Evolutionary conservation across 495 filamentous ascomycete genomes (phyloP).

Genomic region (Penicillium longicatenatum): DNA sequence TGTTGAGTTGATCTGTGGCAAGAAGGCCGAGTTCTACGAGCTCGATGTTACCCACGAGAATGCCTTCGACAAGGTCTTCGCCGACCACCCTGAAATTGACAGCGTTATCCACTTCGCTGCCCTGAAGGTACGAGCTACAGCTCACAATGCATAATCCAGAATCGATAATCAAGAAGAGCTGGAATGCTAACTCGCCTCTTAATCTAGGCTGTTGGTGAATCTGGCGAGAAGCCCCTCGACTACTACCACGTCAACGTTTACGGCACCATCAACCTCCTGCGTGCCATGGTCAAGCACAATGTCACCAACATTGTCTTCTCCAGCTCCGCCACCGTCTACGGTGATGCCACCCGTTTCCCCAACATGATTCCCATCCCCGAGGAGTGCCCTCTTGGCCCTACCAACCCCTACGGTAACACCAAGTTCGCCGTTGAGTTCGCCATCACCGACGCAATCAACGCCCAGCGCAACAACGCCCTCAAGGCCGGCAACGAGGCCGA

Average conservation of each 20-base stretch:
- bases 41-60: constrained; percentile 85
- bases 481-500: constrained; percentile 72
- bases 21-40: constrained; percentile 82
- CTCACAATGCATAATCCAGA: not conserved
- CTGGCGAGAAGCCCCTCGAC: constrained; percentile 90
- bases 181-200: constrained; percentile 10
- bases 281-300: constrained; percentile 83
- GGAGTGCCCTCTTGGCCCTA: constrained; percentile 91
- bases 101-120: constrained; percentile 98
- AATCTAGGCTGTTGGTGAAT: constrained; percentile 91
- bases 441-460: constrained; percentile 87
- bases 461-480: constrained; percentile 79
- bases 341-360: constrained; percentile 92
- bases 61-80: constrained; percentile 83
- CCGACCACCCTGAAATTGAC: constrained; percentile 88
- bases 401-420: constrained; percentile 95
- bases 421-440: constrained; percentile 88
- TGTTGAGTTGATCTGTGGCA: constrained; percentile 90
- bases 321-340: constrained; percentile 94
- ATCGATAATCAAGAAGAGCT: not conserved
- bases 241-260: constrained; percentile 98
- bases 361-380: constrained; percentile 99
- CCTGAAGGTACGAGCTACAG: constrained; percentile 70
- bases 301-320: constrained; percentile 98
- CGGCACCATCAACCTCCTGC: constrained; percentile 85